Base-by-base conservation (phyloP, 139 green algal genomes). In the Chlorella ohadii region DNA sequence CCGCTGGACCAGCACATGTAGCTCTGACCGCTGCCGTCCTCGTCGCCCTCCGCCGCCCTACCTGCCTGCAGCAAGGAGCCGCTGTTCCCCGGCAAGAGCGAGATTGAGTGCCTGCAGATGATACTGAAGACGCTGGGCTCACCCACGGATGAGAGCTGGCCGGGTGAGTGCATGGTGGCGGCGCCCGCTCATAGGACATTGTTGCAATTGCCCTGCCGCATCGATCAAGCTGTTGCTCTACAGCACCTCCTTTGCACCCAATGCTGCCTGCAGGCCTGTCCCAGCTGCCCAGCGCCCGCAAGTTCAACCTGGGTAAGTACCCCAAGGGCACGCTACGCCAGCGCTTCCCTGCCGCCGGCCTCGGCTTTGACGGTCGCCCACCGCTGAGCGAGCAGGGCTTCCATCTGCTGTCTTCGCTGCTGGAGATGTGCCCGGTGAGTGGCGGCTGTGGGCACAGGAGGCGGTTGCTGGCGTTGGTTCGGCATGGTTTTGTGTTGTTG, bases 101-200 rank as follows among this genome's bases (percentile, higher is more conserved):
- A 98, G 87, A 85, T 97, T 5, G 93, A 95, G 44, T 91, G 95
- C 90, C 84, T 98, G 5, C 82, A 93, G 59, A 91, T 92, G 82
- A 96, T 97, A 70, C 93, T 94, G n/a, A 47, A 85, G 23, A 81
- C 95, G 33, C 85, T 98, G 51, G 96, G 96, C 65, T 94, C 89
- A 25, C 96, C 96, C 47, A 97, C 77, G 13, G 90, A 95, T 79
- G 81, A 95, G 47, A 92, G 87, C 28, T 98, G 95, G 95, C 94
- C 94, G 1, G 92, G 91, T 67, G 59, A 16, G 67, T 4, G 36
- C 3, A 4, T 3, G 64, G 5, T 1, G 31, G 5, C 4, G 31
- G 31, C 17, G 12, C n/a, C n/a, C n/a, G n/a, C n/a, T n/a, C n/a
- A n/a, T n/a, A n/a, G n/a, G n/a, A n/a, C n/a, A n/a, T n/a, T n/a